Percentiles rank a stretch among this genome's conserved stretches.
phyloP scores from a whole-genome alignment of 176 grass and related monocot genomes.

The Aegilops umbellulata region DNA sequence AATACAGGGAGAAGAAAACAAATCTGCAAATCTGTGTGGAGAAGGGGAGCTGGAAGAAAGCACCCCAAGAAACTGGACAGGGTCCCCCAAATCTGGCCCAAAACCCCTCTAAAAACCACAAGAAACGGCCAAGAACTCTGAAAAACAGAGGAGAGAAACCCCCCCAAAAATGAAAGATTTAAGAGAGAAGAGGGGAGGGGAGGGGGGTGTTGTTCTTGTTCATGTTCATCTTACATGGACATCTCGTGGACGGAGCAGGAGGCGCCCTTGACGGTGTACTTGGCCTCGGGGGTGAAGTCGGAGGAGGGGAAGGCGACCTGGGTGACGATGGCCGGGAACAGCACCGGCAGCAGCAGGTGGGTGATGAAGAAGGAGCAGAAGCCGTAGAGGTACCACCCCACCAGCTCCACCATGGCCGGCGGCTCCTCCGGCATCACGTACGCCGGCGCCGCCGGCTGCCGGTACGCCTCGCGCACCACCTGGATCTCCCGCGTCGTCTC shows the following conservation, averaged over 20 bases:
- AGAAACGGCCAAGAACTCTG: background rate
- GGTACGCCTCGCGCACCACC: conserved; percentile 63
- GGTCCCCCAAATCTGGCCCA: background rate
- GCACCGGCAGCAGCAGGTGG: conserved; percentile 74
- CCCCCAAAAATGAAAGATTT: background rate
- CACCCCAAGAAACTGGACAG: background rate
- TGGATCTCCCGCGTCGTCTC: conserved; percentile 66
- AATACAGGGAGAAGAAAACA: background rate
- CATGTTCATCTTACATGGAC: conserved; percentile 59
- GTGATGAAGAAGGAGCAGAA: conserved; percentile 95
- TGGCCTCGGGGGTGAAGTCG: conserved; percentile 47
- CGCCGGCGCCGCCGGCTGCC: conserved; percentile 45
- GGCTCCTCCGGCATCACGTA: conserved; percentile 73
- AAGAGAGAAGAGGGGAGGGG: background rate
- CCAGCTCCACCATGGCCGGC: conserved; percentile 61
- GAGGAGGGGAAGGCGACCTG: conserved; percentile 63
- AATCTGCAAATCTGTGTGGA: background rate
- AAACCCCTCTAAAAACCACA: background rate
- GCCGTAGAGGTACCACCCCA: conserved; percentile 73
- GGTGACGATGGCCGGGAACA: conserved; percentile 79
- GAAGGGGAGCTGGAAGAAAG: background rate
- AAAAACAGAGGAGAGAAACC: background rate
- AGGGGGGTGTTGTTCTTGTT: background rate
- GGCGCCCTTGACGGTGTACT: conserved; percentile 46
- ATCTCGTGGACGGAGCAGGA: conserved; percentile 69